A percentile compares a stretch with the other conserved stretches of the same genome.
These are phyloP conservation scores for Pyrenophora seminiperda DNA, from an alignment of 2,329 filamentous ascomycete species.

Conservation along the genomic window DNA sequence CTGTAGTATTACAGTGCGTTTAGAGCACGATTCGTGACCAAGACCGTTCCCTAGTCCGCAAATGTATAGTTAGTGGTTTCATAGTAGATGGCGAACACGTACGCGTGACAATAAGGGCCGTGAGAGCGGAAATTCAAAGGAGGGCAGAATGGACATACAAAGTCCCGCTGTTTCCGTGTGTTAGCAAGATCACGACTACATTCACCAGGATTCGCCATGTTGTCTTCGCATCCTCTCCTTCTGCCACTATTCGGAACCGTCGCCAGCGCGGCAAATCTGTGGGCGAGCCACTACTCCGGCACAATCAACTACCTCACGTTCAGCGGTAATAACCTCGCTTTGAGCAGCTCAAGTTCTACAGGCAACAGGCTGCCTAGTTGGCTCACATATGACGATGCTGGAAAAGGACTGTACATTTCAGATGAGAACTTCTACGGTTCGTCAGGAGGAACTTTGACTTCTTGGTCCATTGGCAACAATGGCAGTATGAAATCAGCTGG, in stretches of 20 bases:
- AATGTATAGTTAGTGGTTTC: constrained; percentile 19
- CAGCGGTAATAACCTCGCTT: constrained; percentile 27
- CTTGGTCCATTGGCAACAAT: constrained; percentile 34
- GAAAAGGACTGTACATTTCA: constrained; percentile 35
- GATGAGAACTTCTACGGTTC: constrained; percentile 33
- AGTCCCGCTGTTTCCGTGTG: constrained; percentile 4
- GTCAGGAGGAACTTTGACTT: constrained; percentile 28
- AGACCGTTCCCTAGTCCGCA: constrained; percentile 11
- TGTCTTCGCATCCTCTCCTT: constrained; percentile 28
- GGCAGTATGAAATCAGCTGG: constrained; percentile 29
- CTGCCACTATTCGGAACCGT: constrained; percentile 33
- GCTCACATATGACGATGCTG: constrained; percentile 38
- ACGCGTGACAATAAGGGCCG: constrained; percentile 15
- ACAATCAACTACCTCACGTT: constrained; percentile 38
- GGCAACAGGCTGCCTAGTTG: constrained; percentile 37
- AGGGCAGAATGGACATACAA: constrained; percentile 14
- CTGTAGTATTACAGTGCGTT: constrained; percentile 7
- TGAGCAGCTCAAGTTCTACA: constrained; percentile 25
- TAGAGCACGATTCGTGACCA: constrained; percentile 10
- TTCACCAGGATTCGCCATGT: constrained; percentile 22
- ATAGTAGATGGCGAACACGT: constrained; percentile 17
- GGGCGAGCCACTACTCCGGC: constrained; percentile 39
- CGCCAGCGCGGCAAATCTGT: constrained; percentile 36
- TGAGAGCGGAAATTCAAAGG: constrained; percentile 11
- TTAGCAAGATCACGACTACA: neutral